Conservation (phyloP, 208 protist genomes). For the Acanthamoeba rhysodes region DNA sequence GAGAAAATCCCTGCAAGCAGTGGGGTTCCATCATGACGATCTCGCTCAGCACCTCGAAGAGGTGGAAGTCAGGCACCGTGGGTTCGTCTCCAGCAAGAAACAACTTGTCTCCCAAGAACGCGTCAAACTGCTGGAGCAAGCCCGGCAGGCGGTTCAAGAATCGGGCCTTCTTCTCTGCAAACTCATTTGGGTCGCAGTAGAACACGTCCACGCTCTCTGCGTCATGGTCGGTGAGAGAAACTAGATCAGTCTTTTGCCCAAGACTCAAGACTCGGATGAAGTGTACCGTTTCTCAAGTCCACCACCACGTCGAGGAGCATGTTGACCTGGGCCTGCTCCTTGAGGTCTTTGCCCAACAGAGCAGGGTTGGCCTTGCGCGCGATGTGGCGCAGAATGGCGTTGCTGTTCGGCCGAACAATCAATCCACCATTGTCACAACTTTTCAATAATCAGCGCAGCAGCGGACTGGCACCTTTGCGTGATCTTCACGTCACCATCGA, state of each 20-base stretch:
- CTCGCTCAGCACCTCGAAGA: constrained; percentile 18
- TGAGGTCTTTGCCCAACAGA: constrained; percentile 12
- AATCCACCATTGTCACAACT: too few relatives aligned
- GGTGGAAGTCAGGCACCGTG: constrained; percentile 32
- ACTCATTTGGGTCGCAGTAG: neutral
- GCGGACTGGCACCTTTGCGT: neutral
- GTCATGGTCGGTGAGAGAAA: neutral
- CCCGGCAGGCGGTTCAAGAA: neutral
- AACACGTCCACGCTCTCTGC: neutral
- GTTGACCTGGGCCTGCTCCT: constrained; percentile 29
- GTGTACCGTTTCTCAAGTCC: constrained; percentile 70
- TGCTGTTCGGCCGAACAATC: neutral
- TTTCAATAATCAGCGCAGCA: neutral
- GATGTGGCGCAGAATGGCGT: constrained; percentile 60
- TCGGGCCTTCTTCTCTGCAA: neutral
- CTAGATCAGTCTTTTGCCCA: neutral
- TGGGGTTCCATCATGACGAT: neutral
- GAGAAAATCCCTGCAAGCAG: neutral
- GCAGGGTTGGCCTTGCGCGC: constrained; percentile 25
- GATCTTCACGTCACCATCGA: constrained; percentile 45
- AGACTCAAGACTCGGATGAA: too few relatives aligned
- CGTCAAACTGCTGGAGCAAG: neutral
- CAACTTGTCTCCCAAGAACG: constrained; percentile 26
- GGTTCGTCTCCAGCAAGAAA: constrained; percentile 18
- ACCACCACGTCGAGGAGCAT: constrained; percentile 38